Evolutionary conservation across 2,329 filamentous ascomycete species (phyloP).

Genomic region (Talaromyces sp.): DNA sequence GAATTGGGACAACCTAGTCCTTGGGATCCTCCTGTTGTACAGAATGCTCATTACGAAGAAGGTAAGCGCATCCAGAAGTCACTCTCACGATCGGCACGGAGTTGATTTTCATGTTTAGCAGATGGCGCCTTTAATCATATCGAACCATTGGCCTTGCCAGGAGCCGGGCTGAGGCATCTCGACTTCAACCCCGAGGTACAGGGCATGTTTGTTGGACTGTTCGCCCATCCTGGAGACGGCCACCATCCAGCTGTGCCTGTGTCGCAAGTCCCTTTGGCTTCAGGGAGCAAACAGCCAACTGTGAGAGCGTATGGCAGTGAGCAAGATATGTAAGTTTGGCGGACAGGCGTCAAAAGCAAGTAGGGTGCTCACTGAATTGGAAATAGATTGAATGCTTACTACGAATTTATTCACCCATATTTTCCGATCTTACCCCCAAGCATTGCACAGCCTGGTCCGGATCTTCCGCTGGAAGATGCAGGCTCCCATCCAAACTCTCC

Average conservation of each 20-base stretch:
- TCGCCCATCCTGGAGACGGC: conserved; percentile 25
- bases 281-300: conserved; percentile 25
- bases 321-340: conserved; percentile 36
- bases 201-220: conserved; percentile 39
- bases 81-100: not conserved
- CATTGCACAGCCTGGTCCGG: conserved; percentile 26
- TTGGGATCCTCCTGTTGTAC: conserved; percentile 24
- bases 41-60: conserved; percentile 30
- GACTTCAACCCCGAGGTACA: conserved; percentile 34
- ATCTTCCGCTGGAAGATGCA: conserved; percentile 34
- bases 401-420: conserved; percentile 46
- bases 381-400: conserved; percentile 44
- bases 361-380: not conserved
- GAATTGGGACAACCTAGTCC: conserved; percentile 23
- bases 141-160: conserved; percentile 39
- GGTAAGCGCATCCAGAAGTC: conserved; percentile 25
- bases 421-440: conserved; percentile 45
- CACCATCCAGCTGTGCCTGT: conserved; percentile 25
- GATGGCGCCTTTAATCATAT: conserved; percentile 40
- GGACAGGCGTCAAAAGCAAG: not conserved
- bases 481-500: conserved; percentile 30
- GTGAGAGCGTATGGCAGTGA: conserved; percentile 42
- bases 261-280: conserved; percentile 29
- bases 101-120: conserved; percentile 26
- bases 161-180: conserved; percentile 39